Conservation (phyloP, 768 basidiomycete species). For the Tephrocybe sp. region DNA sequence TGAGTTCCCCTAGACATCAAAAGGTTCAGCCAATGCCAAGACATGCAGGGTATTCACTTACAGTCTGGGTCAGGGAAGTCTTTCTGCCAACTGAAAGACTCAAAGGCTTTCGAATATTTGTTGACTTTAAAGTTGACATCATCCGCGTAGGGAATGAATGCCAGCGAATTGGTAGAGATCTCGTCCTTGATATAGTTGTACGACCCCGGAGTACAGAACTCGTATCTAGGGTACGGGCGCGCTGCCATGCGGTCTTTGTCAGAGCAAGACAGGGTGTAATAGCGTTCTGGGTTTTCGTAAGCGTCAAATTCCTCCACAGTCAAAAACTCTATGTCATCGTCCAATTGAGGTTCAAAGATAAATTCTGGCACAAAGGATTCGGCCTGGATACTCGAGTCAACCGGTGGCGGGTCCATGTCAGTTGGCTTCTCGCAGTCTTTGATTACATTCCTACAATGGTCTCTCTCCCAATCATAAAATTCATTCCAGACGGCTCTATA, state of each 20-base stretch:
- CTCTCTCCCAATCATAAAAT: constrained; percentile 47
- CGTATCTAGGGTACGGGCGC: constrained; percentile 33
- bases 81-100: constrained; percentile 31
- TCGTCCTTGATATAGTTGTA: constrained; percentile 25
- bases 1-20: constrained; percentile 40
- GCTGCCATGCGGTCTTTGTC: background rate
- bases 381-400: background rate
- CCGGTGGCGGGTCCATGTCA: background rate
- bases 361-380: constrained; percentile 8
- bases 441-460: constrained; percentile 21
- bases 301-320: constrained; percentile 17
- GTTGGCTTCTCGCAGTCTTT: constrained; percentile 8
- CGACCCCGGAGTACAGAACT: constrained; percentile 45
- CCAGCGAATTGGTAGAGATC: background rate
- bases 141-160: constrained; percentile 50
- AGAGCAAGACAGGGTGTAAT: constrained; percentile 13
- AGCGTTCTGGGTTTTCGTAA: constrained; percentile 7
- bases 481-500: constrained; percentile 42
- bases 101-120: constrained; percentile 28
- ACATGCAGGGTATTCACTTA: constrained; percentile 25
- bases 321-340: constrained; percentile 7
- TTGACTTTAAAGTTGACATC: constrained; percentile 35
- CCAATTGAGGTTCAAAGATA: background rate
- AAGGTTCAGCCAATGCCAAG: background rate
- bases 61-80: constrained; percentile 49